A percentile compares a stretch with the other conserved stretches of the same genome.
These are phyloP conservation scores for Fusarium circinatum DNA, from an alignment of 2,329 filamentous ascomycete genomes.

Conservation along the genomic window DNA sequence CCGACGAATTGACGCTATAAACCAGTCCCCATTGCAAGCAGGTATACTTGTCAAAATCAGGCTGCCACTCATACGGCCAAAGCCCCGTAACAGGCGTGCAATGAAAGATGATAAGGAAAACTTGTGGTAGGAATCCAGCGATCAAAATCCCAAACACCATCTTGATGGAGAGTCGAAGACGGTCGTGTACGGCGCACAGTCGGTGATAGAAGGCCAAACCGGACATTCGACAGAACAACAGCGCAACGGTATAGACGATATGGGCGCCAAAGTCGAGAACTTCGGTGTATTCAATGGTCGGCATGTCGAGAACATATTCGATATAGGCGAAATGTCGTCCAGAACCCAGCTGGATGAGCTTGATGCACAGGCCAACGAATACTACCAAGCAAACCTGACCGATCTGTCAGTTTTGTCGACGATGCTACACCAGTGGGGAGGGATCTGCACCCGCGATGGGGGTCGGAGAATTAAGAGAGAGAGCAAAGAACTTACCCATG, in stretches of 20 bases:
- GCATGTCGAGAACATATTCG: constrained; percentile 57
- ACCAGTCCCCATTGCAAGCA: constrained; percentile 63
- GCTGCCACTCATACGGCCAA: constrained; percentile 63
- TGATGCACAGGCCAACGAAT: constrained; percentile 56
- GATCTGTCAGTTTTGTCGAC: constrained; percentile 10
- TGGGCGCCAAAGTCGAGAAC: constrained; percentile 61
- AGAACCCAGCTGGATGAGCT: constrained; percentile 59
- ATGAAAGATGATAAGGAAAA: constrained; percentile 62
- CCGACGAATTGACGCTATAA: constrained; percentile 60
- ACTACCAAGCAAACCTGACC: constrained; percentile 51
- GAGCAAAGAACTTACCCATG: constrained; percentile 45
- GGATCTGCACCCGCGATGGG: constrained; percentile 11
- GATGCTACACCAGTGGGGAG: not conserved
- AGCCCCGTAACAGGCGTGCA: constrained; percentile 60
- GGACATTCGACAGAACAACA: constrained; percentile 61
- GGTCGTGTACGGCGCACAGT: constrained; percentile 52
- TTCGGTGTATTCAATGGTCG: constrained; percentile 55
- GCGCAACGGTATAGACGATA: constrained; percentile 61
- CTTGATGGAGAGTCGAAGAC: constrained; percentile 50
- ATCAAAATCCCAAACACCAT: constrained; percentile 51
- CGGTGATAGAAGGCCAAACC: constrained; percentile 63
- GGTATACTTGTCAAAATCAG: constrained; percentile 51
- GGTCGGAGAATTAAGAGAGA: not conserved
- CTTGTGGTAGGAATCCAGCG: constrained; percentile 58
- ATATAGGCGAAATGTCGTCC: constrained; percentile 59